Evolutionary conservation across 768 basidiomycete species (phyloP), one percentile per base, ranked within the genome.

Genomic region (Suillus sp.): DNA sequence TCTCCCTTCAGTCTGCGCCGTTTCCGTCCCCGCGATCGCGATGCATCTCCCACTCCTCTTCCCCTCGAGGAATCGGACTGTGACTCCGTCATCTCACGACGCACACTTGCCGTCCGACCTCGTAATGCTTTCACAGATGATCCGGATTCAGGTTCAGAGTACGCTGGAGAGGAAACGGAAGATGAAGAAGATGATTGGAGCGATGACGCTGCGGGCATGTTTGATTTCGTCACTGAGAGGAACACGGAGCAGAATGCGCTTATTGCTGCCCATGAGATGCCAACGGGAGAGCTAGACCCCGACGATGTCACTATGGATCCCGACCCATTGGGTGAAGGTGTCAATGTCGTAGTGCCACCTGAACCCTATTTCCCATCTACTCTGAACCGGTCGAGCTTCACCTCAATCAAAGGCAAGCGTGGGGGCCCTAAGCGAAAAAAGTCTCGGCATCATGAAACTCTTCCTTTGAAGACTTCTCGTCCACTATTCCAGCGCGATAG

Each of bases 271-370:
- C 67, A 67, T 47, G 66, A 62, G 27, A 47, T 62, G 30, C 2
- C 53, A 35, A 54, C 65, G 4, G 54, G 66, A 32, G 75, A 75
- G n/a, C 59, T 56, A 2, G 74, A 75, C 22, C 84, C 82, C 10
- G 81, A 84, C 13, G 89, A 90, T 55, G 74, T 72, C 43, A 77
- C 83, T 45, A 72, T 83, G 70, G 87, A 88, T 61, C 85, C 89
- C 0, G 95, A 96, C 74, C 92, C 92, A 0, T 81, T 96, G 11
- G 96, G 96, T 14, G 95, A 97, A 75, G 96, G 94, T 62, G 91
- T 93, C 22, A 95, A 95, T 69, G 89, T 95, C 60, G 86, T 95
- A 66, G 85, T 94, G 1, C 91, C 93, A 1, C 89, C 86, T 4
- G 90, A 93, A 66, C 91, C 92, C 2, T 92, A 92, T 73, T 93